These are phyloP conservation scores for Rhododendron vialii DNA, from an alignment of 148 eudicot species.

Conservation along the genomic window DNA sequence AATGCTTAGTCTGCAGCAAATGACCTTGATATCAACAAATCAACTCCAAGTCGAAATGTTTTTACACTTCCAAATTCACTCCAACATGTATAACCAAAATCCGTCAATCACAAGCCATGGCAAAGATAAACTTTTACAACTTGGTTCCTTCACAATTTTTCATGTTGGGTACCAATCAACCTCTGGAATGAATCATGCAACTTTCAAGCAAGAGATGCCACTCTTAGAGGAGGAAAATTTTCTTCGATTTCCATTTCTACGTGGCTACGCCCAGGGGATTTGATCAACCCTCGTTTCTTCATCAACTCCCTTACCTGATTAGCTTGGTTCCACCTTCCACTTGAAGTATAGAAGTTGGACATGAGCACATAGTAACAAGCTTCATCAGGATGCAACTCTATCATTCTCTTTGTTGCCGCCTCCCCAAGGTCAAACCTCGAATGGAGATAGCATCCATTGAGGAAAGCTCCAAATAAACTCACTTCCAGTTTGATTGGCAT, in stretches of 20 bases:
- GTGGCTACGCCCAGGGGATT: constrained; percentile 60
- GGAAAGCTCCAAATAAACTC: constrained; percentile 62
- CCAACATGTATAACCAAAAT: neutral
- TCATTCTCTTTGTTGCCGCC: constrained; percentile 55
- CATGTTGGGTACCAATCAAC: neutral
- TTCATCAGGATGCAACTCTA: constrained; percentile 60
- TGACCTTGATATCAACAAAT: neutral
- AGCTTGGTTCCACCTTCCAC: constrained; percentile 61
- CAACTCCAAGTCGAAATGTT: neutral
- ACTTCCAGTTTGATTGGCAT: constrained; percentile 57
- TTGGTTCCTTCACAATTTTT: neutral
- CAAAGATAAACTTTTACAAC: neutral
- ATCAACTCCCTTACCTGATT: constrained; percentile 54
- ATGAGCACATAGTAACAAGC: constrained; percentile 67
- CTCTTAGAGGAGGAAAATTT: constrained; percentile 22
- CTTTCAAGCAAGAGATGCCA: constrained; percentile 16
- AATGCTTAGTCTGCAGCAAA: neutral
- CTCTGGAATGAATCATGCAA: neutral
- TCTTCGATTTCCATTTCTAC: constrained; percentile 31
- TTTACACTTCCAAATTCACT: neutral
- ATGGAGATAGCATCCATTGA: constrained; percentile 73
- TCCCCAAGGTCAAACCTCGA: constrained; percentile 73
- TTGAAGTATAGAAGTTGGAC: constrained; percentile 53
- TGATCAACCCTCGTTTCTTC: constrained; percentile 59
- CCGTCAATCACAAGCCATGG: neutral